Conservation (phyloP, 2,329 filamentous ascomycete genomes). For the Trichoderma endophyticum region DNA sequence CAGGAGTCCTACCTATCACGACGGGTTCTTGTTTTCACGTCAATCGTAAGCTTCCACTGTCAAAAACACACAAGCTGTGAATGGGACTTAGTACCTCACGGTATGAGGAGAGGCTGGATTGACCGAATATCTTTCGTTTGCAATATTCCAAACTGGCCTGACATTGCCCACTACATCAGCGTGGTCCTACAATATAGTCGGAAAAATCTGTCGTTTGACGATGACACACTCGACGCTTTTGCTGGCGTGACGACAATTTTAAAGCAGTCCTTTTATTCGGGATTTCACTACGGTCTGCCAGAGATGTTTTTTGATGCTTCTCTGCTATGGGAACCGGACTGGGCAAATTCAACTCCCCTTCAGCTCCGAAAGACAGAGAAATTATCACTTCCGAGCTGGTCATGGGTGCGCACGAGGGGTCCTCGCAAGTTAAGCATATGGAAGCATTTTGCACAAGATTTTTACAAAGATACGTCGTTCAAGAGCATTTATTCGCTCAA, state of each 20-base stretch:
- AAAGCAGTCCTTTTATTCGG: not conserved
- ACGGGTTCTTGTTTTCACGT: not conserved
- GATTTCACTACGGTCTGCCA: not conserved
- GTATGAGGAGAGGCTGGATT: no score
- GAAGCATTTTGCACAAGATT: not conserved
- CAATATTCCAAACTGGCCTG: not conserved
- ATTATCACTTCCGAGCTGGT: not conserved
- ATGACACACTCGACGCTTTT: not conserved
- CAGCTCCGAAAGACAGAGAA: not conserved
- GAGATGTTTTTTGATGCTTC: not conserved
- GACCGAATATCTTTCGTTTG: not conserved
- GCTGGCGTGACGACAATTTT: not conserved
- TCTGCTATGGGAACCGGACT: not conserved
- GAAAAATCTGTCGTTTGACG: not conserved
- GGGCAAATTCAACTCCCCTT: not conserved
- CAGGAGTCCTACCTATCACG: not conserved
- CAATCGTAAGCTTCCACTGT: not conserved
- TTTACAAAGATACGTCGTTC: not conserved
- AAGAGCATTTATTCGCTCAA: not conserved
- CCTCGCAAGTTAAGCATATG: no score
- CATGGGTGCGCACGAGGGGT: not conserved
- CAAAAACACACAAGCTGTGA: not conserved
- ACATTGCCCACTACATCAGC: accelerated
- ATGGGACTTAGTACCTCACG: not conserved
- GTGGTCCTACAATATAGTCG: accelerated